Evolutionary conservation across 805 yeast species (phyloP), one percentile per base, ranked within the genome.

Genomic region (Starmerella apicola): DNA sequence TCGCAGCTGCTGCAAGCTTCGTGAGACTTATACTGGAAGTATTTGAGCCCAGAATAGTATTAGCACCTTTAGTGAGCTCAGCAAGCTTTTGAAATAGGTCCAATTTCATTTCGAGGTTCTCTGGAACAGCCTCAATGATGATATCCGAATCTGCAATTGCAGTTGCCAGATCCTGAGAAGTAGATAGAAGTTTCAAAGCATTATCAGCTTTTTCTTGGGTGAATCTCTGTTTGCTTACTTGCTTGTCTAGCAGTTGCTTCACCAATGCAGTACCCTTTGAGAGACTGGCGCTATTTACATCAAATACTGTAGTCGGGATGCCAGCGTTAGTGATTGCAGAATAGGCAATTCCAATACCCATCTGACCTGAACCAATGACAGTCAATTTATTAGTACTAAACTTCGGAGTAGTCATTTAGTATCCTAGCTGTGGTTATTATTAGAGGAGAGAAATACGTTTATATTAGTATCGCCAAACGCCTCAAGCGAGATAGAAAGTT

Each of bases 41-140:
- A 48, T 64, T 64, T 23, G 67, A 58, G 20, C 60, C 66, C 32
- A 64, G 54, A 28, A 65, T 53, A 19, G 68, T 49, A 32, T 49
- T 44, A 7, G 48, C 40, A 19, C 42, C 43, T 28, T 20, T 20
- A 13, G 46, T 44, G 12, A 32, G 12, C 36, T 47, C 39, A 16
- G 64, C 66, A 34, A 64, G 51, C 28, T 55, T 48, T n/a, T 39
- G 44, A 47, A 64, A 64, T 16, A 64, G 59, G 30, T 49, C 45
- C 23, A 44, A 37, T 51, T 64, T 64, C 43, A 64, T 55, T 9
- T 49, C 50, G 30, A 55, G 57, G 28, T 57, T 60, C 49, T 64
- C 69, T 6, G 69, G 69, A 4, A 64, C 67, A 2, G 69, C 69
- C 47, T 64, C 69, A 32, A 64, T 59, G 26, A 64, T 57, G 43